Percentiles rank a stretch among this genome's conserved stretches.
These are phyloP conservation scores for Simplicillium aogashimaense DNA, from an alignment of 2,329 filamentous ascomycete species.

Conservation along the genomic window DNA sequence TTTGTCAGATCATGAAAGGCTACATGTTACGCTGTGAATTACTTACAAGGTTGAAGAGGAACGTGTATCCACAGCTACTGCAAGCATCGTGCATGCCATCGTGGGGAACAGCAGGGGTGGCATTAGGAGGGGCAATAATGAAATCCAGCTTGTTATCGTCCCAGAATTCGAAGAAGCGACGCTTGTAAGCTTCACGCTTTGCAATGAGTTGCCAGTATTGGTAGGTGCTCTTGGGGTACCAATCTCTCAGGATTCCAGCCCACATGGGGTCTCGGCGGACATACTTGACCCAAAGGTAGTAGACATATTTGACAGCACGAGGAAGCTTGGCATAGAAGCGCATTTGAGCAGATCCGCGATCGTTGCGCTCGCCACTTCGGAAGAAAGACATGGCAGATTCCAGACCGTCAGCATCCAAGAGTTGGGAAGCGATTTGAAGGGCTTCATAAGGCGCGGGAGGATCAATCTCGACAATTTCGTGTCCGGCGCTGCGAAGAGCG, in stretches of 20 bases:
- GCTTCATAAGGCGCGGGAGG: conserved; percentile 66
- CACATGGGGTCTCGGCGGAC: conserved; percentile 65
- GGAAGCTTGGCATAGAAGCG: conserved; percentile 64
- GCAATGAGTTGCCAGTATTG: conserved; percentile 78
- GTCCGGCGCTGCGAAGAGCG: conserved; percentile 61
- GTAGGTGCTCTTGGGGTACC: conserved; percentile 61
- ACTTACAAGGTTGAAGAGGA: conserved; percentile 77
- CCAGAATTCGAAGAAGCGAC: conserved; percentile 81
- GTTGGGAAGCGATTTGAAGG: conserved; percentile 64
- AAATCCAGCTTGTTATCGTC: conserved; percentile 63
- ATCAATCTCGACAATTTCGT: conserved; percentile 56
- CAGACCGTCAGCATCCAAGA: conserved; percentile 80
- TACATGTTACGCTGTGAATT: background rate
- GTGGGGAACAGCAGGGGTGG: conserved; percentile 81
- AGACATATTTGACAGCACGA: conserved; percentile 67
- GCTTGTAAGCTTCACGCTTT: conserved; percentile 67
- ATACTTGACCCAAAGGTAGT: conserved; percentile 85
- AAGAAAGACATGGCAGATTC: conserved; percentile 70
- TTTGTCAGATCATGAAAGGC: background rate
- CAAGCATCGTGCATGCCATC: conserved; percentile 78
- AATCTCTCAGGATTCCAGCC: conserved; percentile 66
- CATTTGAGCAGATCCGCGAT: conserved; percentile 68
- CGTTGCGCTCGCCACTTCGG: conserved; percentile 67
- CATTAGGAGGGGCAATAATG: conserved; percentile 76
- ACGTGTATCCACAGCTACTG: conserved; percentile 84